Evolutionary conservation across 1,139 yeast species (phyloP).

Genomic region (Insectozyma bohioensis): DNA sequence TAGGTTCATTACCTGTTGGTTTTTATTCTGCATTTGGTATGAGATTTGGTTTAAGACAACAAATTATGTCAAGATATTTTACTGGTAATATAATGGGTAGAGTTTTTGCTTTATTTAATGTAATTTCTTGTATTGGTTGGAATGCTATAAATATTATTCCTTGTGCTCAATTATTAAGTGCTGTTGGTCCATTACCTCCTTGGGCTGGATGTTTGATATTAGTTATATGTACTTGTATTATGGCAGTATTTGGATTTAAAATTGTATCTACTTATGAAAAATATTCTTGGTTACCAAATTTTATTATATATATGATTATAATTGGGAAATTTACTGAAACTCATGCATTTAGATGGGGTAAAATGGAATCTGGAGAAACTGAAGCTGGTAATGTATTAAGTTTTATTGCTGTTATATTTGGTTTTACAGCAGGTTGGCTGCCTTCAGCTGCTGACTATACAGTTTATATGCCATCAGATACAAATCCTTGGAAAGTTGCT

Average conservation of each 20-base stretch:
- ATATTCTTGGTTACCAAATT: constrained; percentile 30
- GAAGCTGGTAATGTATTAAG: constrained; percentile 35
- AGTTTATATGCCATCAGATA: constrained; percentile 27
- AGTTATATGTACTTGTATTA: constrained; percentile 24
- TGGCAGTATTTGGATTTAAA: constrained; percentile 31
- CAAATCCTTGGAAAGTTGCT: constrained; percentile 26
- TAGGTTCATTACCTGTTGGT: constrained; percentile 34
- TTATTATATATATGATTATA: constrained; percentile 25
- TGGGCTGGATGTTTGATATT: constrained; percentile 35
- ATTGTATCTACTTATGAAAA: constrained; percentile 29
- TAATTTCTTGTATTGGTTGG: constrained; percentile 37
- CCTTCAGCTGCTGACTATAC: constrained; percentile 33
- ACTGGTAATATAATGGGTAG: constrained; percentile 34
- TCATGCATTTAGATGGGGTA: constrained; percentile 24
- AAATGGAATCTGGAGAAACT: constrained; percentile 38
- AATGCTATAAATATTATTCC: constrained; percentile 34
- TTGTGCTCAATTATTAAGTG: constrained; percentile 28
- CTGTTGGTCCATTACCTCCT: constrained; percentile 25
- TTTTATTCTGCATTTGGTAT: constrained; percentile 31
- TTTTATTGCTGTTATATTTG: constrained; percentile 27
- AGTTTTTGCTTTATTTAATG: constrained; percentile 30
- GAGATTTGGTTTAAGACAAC: constrained; percentile 34
- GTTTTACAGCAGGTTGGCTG: constrained; percentile 33
- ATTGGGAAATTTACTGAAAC: constrained; percentile 26
- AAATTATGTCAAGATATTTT: constrained; percentile 28